A percentile compares a stretch with the other conserved stretches of the same genome.
Evolutionary conservation across 2,329 filamentous ascomycete species (phyloP).

Genomic region (Lachnellula hyalina): DNA sequence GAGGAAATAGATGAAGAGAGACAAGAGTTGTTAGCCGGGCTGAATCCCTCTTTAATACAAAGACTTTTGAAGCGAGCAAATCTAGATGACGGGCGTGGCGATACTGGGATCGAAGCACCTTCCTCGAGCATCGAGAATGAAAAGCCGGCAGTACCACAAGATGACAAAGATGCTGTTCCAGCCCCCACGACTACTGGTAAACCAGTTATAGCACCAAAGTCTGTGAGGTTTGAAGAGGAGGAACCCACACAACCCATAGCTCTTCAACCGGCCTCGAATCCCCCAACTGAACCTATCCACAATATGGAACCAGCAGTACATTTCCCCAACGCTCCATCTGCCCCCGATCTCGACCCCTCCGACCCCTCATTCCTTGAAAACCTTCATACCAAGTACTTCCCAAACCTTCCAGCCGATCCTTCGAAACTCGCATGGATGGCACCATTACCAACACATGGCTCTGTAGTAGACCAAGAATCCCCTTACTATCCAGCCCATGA

Average conservation of each 20-base stretch:
- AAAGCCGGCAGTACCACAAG: not conserved
- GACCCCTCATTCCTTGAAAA: conserved; percentile 78
- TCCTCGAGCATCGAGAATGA: not conserved
- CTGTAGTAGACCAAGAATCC: conserved; percentile 60
- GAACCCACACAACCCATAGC: conserved; percentile 39
- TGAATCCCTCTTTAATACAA: conserved; percentile 73
- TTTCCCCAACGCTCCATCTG: conserved; percentile 39
- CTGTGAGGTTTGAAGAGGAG: conserved; percentile 33
- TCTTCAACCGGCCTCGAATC: conserved; percentile 26
- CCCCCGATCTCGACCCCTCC: conserved; percentile 74
- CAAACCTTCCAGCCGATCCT: conserved; percentile 77
- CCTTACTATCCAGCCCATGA: conserved; percentile 76
- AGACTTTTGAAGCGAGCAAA: conserved; percentile 52
- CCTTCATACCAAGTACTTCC: conserved; percentile 91
- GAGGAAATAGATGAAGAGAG: conserved; percentile 77
- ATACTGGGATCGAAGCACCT: conserved; percentile 25
- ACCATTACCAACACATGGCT: conserved; percentile 59
- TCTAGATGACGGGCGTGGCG: conserved; percentile 29
- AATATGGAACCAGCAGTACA: conserved; percentile 34
- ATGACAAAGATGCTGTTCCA: conserved; percentile 12
- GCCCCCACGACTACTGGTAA: conserved; percentile 23
- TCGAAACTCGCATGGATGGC: conserved; percentile 88
- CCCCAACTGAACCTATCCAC: conserved; percentile 55
- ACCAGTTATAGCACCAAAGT: conserved; percentile 38
- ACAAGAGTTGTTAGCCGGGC: conserved; percentile 69